Percentiles rank a stretch among this genome's conserved stretches.
Evolutionary conservation across 1,284 basidiomycete species (phyloP).

Genomic region (Microbotryum scabiosae): DNA sequence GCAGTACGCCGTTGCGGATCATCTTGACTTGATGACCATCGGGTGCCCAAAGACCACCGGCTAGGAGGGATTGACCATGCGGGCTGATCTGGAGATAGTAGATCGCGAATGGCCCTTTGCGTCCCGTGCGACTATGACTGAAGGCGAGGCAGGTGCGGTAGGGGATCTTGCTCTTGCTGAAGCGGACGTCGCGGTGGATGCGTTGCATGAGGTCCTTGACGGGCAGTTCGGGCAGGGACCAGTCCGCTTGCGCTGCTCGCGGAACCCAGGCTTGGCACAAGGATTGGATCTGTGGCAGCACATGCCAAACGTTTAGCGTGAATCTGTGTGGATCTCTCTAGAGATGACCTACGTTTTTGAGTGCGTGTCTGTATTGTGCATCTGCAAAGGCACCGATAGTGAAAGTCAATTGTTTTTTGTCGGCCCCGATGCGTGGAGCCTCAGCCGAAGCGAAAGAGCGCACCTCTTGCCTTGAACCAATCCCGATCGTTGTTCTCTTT

Average conservation of each 20-base stretch:
- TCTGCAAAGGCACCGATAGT: constrained; percentile 9
- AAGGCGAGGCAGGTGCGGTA: constrained; percentile 31
- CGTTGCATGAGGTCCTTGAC: constrained; percentile 39
- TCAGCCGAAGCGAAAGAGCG: neutral
- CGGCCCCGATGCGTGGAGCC: neutral
- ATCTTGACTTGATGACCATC: constrained; percentile 33
- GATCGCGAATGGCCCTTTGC: constrained; percentile 35
- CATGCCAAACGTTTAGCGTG: constrained; percentile 1
- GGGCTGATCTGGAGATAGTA: constrained; percentile 31
- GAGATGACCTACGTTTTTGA: constrained; percentile 16
- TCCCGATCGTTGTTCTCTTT: constrained; percentile 37
- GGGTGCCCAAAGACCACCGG: constrained; percentile 38
- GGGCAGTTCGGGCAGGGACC: constrained; percentile 38
- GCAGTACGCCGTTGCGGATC: constrained; percentile 35
- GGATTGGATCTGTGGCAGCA: constrained; percentile 26
- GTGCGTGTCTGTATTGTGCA: constrained; percentile 29
- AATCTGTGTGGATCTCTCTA: constrained; percentile 2
- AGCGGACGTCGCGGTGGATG: constrained; percentile 32
- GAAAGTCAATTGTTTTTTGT: neutral
- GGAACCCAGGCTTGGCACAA: constrained; percentile 36
- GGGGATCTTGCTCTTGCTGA: constrained; percentile 29
- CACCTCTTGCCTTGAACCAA: constrained; percentile 30
- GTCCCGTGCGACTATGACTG: constrained; percentile 35
- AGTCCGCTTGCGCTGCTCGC: constrained; percentile 36
- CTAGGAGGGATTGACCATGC: constrained; percentile 33